Evolutionary conservation across 2,329 filamentous ascomycete genomes (phyloP), one percentile per base, ranked within the genome.

Genomic region (Pseudohalonectria lignicola): DNA sequence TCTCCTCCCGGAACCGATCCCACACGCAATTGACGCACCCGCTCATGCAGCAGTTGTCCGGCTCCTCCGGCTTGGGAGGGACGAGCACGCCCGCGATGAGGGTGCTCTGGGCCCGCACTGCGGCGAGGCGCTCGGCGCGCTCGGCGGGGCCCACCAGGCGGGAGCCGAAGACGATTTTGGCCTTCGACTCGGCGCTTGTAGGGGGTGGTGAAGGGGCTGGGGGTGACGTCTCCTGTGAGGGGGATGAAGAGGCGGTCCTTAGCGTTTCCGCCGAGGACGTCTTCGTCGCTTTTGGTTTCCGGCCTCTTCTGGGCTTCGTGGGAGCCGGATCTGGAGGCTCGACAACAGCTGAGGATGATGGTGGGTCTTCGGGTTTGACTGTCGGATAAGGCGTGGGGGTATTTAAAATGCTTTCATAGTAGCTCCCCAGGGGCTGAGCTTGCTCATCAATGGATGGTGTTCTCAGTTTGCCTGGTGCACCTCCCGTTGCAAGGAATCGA

Each of bases 1-100:
- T 71, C 37, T 96, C 92, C 47, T 98, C 90, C 8, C 88, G 74
- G 59, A 80, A 96, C 38, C 77, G 69, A 50, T 95, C 88, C 88
- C 88, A 96, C 3, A 96, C 92, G 58, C 92, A 98, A 57, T 96
- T 88, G 35, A 94, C 90, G 56, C 92, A 98, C 3, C 92, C 92
- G 53, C 85, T 92, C 92, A 98, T 98, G 62, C 92, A 98, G 70
- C 92, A 98, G 55, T 98, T 95, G 52, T 96, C 92, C 4, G 92
- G 92, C 60, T 98, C 90, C 34, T 77, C 71, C 1, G 92, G 92
- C 34, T 75, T 74, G 1, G 87, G 88, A 2, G 92, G 92, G 4
- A 96, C 82, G 15, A 76, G 61, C 1, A 96, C 73, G 4, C 88
- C 90, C 1, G 84, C 87, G 39, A 95, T 67, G 43, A 76, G 66